Conservation (phyloP, 192 early-diverging fungal genomes). For the Lunasporangiospora selenospora region DNA sequence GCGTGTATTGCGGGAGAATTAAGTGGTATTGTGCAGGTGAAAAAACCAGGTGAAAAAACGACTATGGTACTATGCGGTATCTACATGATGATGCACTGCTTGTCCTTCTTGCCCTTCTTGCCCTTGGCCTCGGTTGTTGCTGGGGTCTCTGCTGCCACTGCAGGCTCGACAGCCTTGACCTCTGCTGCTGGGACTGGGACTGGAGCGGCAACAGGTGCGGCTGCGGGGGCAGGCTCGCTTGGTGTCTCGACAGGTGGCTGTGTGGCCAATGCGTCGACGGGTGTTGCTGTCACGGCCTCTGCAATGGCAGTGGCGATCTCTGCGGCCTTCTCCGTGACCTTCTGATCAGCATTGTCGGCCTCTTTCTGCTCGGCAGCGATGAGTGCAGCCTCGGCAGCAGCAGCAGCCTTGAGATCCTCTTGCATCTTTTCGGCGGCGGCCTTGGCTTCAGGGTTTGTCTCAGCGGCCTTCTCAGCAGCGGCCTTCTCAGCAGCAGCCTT, state of each 20-base stretch:
- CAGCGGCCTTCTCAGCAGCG: background rate
- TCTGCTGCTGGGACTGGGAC: too few species aligned
- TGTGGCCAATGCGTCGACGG: background rate
- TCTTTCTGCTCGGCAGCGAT: conserved; percentile 1
- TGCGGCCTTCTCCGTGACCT: conserved; percentile 7
- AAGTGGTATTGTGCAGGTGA: background rate
- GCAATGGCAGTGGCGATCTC: background rate
- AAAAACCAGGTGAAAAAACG: background rate
- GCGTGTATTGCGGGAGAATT: background rate
- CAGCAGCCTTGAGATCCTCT: background rate
- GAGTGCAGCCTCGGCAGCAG: background rate
- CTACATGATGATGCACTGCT: conserved; percentile 13
- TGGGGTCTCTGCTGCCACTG: background rate
- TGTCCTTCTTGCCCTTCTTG: conserved; percentile 13
- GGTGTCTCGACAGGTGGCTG: background rate
- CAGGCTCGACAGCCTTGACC: background rate
- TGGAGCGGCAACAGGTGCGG: background rate
- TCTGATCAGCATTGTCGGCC: background rate
- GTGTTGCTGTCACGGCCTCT: background rate
- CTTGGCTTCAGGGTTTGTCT: background rate
- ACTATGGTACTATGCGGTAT: background rate
- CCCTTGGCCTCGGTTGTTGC: too few species aligned
- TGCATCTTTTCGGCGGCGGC: background rate
- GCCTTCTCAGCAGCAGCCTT: background rate
- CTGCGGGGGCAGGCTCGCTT: background rate